Evolutionary conservation across 495 filamentous ascomycete species (phyloP).

Genomic region (Aspergillus funiculosus): DNA sequence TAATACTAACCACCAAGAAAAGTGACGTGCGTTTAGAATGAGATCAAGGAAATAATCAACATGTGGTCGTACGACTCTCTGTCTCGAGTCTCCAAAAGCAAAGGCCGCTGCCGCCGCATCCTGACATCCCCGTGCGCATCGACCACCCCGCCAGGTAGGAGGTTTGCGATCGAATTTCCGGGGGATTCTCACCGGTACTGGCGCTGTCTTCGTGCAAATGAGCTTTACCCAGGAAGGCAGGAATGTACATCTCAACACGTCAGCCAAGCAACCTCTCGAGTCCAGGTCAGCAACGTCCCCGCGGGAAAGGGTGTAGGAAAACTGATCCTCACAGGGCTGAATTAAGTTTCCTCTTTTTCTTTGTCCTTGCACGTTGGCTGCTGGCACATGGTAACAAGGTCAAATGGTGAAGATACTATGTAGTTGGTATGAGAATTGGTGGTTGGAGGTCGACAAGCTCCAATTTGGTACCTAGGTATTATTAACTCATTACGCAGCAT

Average conservation of each 20-base stretch:
- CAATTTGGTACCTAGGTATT: neutral
- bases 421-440: neutral
- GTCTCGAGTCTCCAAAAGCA: neutral
- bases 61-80: too few relatives aligned
- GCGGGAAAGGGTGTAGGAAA: conserved; percentile 3
- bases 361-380: neutral
- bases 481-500: neutral
- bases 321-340: conserved; percentile 12
- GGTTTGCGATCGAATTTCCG: conserved; percentile 26
- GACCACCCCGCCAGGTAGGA: conserved; percentile 8
- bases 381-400: too few relatives aligned
- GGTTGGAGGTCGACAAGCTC: neutral
- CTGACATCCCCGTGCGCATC: conserved; percentile 31
- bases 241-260: conserved; percentile 20
- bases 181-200: conserved; percentile 35
- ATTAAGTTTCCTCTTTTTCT: neutral
- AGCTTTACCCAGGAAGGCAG: conserved; percentile 14
- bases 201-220: conserved; percentile 12
- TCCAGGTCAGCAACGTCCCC: neutral
- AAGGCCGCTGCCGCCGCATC: conserved; percentile 25
- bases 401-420: too few relatives aligned
- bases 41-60: too few relatives aligned
- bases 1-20: too few relatives aligned
- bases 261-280: conserved; percentile 26
- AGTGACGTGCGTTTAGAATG: too few relatives aligned